Evolutionary conservation across 306 rosid genomes (phyloP), one percentile per base, ranked within the genome.

Genomic region (Fagus sylvatica): DNA sequence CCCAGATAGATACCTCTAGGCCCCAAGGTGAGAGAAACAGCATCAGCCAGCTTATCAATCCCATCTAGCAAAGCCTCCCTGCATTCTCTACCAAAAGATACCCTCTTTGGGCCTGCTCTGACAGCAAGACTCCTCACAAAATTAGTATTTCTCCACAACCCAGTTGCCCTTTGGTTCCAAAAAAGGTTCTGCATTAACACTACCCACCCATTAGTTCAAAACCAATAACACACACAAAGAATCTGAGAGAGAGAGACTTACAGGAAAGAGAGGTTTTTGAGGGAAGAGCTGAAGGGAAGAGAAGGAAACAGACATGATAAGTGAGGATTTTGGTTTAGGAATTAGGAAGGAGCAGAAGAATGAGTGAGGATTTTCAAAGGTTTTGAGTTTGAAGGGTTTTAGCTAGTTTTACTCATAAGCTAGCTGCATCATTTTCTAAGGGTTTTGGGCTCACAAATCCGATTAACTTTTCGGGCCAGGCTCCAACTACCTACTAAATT

Each of bases 11-110:
- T 32, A 94, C 98, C 98, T 92, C 80, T 92, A 70, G 98, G 98
- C 76, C 98, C 98, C 40, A 94, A 71, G 36, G 98, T 94, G n/a
- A 94, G 86, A 76, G 97, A 92, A 41, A 94, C 98, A 60, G 97
- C 98, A 82, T 92, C 96, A n/a, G 97, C 97, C 42, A 92, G 91
- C 87, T 94, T 92, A 84, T 94, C 98, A 74, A 94, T 92, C 30
- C 98, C 98, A 32, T 72, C 67, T 78, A 78, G 97, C 48, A 94
- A 78, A 41, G 86, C 87, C 46, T 87, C 80, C 54, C 96, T 86
- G 79, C 96, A 89, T 68, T 90, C 98, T 78, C 73, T 84, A 53
- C 91, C 97, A 69, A 90, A 88, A 5, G 85, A 87, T 51, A 94
- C 84, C 85, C 54, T 92, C 83, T 92, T 94, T 34, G 97, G 82